These are phyloP conservation scores for Trichomonas tenax DNA, from an alignment of 208 protist genomes.

Conservation along the genomic window DNA sequence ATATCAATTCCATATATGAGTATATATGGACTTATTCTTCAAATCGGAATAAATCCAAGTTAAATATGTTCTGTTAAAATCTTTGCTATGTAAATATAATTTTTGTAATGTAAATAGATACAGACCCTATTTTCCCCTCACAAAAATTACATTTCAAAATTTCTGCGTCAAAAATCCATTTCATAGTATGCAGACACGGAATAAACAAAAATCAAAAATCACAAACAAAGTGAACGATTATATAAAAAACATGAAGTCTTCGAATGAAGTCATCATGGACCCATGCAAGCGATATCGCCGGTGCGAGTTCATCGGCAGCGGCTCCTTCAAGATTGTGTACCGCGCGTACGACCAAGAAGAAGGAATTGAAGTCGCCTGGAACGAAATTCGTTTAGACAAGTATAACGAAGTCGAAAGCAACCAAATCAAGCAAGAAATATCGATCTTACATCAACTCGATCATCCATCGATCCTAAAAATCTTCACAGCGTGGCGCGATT, in stretches of 20 bases:
- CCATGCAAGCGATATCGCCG: neutral
- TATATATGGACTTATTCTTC: no score
- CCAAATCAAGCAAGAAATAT: neutral
- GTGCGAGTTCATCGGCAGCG: slow-evolving; percentile 1
- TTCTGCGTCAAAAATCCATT: no score
- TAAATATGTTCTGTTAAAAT: no score
- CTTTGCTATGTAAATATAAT: no score
- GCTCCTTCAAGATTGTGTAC: slow-evolving; percentile 7
- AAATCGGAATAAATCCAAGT: no score
- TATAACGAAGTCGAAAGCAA: slow-evolving; percentile 9
- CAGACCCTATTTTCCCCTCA: no score
- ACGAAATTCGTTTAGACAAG: neutral
- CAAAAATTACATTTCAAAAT: no score
- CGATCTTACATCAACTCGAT: neutral
- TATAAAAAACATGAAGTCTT: neutral
- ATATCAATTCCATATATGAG: no score
- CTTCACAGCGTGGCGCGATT: neutral
- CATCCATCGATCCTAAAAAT: neutral
- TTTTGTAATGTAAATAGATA: no score
- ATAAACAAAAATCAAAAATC: neutral
- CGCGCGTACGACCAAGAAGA: slow-evolving; percentile 21
- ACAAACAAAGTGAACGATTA: neutral
- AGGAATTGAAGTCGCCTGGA: slow-evolving; percentile 21
- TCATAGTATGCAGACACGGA: no score
- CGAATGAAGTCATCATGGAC: neutral